These are phyloP conservation scores for Margaritispora aquatica DNA, from an alignment of 495 filamentous ascomycete genomes.

Conservation along the genomic window DNA sequence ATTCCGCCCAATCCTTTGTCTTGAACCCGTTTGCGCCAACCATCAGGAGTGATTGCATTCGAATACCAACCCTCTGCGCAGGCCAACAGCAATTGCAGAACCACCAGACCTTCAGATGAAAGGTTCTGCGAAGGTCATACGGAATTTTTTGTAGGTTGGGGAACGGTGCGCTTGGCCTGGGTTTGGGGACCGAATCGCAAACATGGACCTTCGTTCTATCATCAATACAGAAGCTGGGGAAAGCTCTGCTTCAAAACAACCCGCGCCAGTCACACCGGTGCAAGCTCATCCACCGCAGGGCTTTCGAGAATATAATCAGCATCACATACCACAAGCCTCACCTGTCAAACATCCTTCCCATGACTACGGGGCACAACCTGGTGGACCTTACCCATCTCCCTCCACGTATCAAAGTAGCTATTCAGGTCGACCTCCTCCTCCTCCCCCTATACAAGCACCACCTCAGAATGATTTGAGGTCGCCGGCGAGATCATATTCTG, in stretches of 20 bases:
- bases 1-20: constrained; percentile 9
- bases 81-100: background rate
- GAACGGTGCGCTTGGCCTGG: constrained; percentile 23
- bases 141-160: constrained; percentile 16
- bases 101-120: constrained; percentile 17
- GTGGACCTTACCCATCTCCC: constrained; percentile 24
- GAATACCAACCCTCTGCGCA: background rate
- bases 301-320: constrained; percentile 38
- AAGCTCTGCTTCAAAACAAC: constrained; percentile 23
- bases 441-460: constrained; percentile 41
- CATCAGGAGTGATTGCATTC: constrained; percentile 3
- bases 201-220: constrained; percentile 53
- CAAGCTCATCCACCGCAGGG: constrained; percentile 33
- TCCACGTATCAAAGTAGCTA: constrained; percentile 39
- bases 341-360: constrained; percentile 32
- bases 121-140: constrained; percentile 3
- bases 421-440: constrained; percentile 38
- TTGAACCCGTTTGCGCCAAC: constrained; percentile 17
- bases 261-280: constrained; percentile 41
- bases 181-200: constrained; percentile 22
- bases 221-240: constrained; percentile 42
- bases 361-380: constrained; percentile 32
- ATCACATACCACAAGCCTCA: constrained; percentile 36
- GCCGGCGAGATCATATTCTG: constrained; percentile 36
- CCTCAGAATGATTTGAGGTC: constrained; percentile 43